phyloP scores from a whole-genome alignment of 78 protist genomes.

The Dictyostelium brefeldianum region DNA sequence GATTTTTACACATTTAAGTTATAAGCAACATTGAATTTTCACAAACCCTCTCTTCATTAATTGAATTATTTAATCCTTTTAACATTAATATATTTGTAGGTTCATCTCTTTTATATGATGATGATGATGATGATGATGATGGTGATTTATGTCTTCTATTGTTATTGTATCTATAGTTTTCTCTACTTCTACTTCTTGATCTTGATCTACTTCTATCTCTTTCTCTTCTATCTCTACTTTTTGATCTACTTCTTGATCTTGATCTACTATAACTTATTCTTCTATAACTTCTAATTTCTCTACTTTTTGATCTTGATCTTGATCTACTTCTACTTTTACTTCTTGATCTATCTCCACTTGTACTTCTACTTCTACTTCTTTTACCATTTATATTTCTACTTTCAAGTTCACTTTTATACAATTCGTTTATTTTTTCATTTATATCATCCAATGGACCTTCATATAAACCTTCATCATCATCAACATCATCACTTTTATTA shows the following conservation, averaged over 20 bases:
- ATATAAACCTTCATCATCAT: constrained; percentile 13
- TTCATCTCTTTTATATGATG: constrained; percentile 9
- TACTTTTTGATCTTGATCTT: too few relatives aligned
- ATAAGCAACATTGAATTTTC: background rate
- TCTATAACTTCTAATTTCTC: background rate
- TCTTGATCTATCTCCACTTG: background rate
- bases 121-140: constrained; percentile 8
- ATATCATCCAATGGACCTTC: background rate
- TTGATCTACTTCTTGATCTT: background rate
- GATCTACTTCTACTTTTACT: background rate
- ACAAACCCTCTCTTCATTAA: constrained; percentile 34
- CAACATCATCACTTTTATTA: background rate
- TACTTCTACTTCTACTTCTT: background rate
- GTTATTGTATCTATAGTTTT: constrained; percentile 10
- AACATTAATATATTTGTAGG: constrained; percentile 38
- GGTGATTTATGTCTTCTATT: background rate
- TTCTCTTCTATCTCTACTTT: background rate
- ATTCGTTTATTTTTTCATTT: background rate
- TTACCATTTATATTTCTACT: background rate
- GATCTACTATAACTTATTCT: background rate
- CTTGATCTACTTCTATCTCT: constrained; percentile 28
- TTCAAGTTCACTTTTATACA: background rate
- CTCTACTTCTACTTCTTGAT: constrained; percentile 15
- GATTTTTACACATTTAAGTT: too few relatives aligned
- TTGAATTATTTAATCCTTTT: constrained; percentile 18